A percentile compares a stretch with the other conserved stretches of the same genome.
phyloP scores from a whole-genome alignment of 140 eudicot genomes.

The Flaveria floridana region DNA sequence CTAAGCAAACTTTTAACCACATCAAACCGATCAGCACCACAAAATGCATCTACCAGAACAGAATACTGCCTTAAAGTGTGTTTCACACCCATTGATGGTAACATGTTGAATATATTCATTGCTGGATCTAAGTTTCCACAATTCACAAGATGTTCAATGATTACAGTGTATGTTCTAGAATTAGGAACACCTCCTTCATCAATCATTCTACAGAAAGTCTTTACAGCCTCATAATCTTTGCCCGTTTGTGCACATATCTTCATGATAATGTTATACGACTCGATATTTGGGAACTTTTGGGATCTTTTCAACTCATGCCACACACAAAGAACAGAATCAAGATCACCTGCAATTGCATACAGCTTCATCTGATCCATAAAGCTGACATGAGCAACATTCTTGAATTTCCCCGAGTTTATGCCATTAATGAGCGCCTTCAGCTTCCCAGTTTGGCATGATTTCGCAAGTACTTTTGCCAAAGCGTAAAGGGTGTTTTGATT shows the following conservation, averaged over 20 bases:
- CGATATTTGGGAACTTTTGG: slow-evolving; percentile 53
- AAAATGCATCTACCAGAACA: slow-evolving; percentile 51
- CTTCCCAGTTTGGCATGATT: slow-evolving; percentile 44
- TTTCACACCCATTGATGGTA: slow-evolving; percentile 61
- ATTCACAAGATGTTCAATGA: slow-evolving; percentile 68
- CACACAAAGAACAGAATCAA: slow-evolving; percentile 54
- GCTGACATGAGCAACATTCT: slow-evolving; percentile 52
- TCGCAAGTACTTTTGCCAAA: slow-evolving; percentile 72
- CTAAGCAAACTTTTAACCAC: slow-evolving; percentile 53
- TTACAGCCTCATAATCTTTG: slow-evolving; percentile 63
- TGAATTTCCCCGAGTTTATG: slow-evolving; percentile 62
- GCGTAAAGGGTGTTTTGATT: slow-evolving; percentile 65
- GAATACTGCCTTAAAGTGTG: slow-evolving; percentile 65
- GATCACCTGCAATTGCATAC: slow-evolving; percentile 69
- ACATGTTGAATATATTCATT: slow-evolving; percentile 43
- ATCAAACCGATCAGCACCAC: slow-evolving; percentile 46
- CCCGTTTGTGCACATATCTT: slow-evolving; percentile 57
- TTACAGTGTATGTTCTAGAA: slow-evolving; percentile 68
- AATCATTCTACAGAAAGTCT: slow-evolving; percentile 55
- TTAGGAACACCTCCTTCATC: slow-evolving; percentile 82
- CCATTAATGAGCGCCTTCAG: slow-evolving; percentile 61
- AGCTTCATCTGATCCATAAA: slow-evolving; percentile 76
- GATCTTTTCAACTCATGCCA: slow-evolving; percentile 69
- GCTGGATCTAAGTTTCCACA: slow-evolving; percentile 57
- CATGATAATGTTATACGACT: slow-evolving; percentile 75